Conservation (phyloP, 176 grass and related monocot genomes). For the Oryza meridionalis region DNA sequence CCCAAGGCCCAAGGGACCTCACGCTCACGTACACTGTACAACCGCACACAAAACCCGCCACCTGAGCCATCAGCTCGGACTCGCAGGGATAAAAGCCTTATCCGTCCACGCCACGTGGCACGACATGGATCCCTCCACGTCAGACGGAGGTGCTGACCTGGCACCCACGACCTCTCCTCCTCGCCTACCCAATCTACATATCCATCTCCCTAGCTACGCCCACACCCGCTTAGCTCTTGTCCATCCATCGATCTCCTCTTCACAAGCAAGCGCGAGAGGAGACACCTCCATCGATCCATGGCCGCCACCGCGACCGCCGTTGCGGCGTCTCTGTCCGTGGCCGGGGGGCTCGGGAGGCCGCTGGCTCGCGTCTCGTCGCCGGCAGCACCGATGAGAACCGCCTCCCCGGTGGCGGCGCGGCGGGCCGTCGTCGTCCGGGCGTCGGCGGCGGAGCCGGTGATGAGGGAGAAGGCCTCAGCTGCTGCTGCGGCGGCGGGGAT, state of each 20-base stretch:
- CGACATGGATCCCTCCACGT: neutral
- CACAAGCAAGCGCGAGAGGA: no score
- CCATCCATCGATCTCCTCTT: neutral
- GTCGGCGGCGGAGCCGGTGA: neutral
- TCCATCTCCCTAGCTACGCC: neutral
- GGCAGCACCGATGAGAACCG: no score
- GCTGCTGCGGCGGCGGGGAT: neutral
- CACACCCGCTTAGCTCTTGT: neutral
- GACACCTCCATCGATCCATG: neutral
- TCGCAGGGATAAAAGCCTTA: conserved; percentile 21
- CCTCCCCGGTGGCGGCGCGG: neutral
- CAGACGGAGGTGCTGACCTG: neutral
- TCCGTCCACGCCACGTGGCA: neutral
- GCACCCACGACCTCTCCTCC: neutral
- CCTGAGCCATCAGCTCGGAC: neutral
- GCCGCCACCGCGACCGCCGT: conserved; percentile 5
- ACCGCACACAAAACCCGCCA: no score
- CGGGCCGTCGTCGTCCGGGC: neutral
- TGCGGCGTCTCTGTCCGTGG: conserved; percentile 19
- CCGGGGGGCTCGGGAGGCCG: conserved; percentile 2
- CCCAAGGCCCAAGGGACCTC: no score
- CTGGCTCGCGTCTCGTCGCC: neutral
- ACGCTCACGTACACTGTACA: no score
- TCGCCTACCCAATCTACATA: conserved; percentile 21
- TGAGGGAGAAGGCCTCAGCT: conserved; percentile 20